A percentile compares a stretch with the other conserved stretches of the same genome.
Conservation (phyloP, 768 basidiomycete genomes). For the Lentinula detonsa region DNA sequence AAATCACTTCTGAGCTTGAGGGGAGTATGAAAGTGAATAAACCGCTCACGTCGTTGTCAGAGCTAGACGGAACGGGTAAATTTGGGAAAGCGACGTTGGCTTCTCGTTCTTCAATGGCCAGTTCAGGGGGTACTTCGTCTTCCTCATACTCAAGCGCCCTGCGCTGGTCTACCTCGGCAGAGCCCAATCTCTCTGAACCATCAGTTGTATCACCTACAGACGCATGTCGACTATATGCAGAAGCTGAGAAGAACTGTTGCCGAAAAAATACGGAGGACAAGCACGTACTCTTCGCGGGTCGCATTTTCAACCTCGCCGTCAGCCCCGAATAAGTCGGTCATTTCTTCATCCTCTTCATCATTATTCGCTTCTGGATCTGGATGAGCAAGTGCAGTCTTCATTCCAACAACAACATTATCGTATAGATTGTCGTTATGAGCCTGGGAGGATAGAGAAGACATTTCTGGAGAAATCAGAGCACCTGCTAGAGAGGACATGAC, state of each 20-base stretch:
- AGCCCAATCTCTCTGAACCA: conserved; percentile 56
- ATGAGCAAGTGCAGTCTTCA: conserved; percentile 12
- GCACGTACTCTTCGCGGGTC: background rate
- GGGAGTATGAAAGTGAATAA: conserved; percentile 4
- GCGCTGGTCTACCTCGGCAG: conserved; percentile 22
- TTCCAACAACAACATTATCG: conserved; percentile 17
- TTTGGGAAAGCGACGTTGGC: conserved; percentile 83
- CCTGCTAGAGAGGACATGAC: conserved; percentile 58
- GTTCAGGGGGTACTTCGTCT: conserved; percentile 58
- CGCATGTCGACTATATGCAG: background rate
- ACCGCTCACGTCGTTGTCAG: conserved; percentile 70
- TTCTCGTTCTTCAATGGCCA: conserved; percentile 52
- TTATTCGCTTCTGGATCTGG: conserved; percentile 18
- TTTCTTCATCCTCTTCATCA: conserved; percentile 43
- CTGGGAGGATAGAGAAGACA: background rate
- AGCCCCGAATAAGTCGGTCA: conserved; percentile 79
- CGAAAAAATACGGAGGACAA: background rate
- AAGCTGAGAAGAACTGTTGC: background rate
- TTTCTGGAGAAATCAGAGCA: conserved; percentile 35
- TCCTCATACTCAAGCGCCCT: conserved; percentile 79
- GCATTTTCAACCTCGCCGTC: conserved; percentile 39
- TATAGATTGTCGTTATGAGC: conserved; percentile 25
- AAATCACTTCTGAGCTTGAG: conserved; percentile 3
- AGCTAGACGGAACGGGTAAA: conserved; percentile 71
- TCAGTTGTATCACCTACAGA: conserved; percentile 27